phyloP scores from a whole-genome alignment of 177 flowering plant species.

The Vitis hybrid region DNA sequence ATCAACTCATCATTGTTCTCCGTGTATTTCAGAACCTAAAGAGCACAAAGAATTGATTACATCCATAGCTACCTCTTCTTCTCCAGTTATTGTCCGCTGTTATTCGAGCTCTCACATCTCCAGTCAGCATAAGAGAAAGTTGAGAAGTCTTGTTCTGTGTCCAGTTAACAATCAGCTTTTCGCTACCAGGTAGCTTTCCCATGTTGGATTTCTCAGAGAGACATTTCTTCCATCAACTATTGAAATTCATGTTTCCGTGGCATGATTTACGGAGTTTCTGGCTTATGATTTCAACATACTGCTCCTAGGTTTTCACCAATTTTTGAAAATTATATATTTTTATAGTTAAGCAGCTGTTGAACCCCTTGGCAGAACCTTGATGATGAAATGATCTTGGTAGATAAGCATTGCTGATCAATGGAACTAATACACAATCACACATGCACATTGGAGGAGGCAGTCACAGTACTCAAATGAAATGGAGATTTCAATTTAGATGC shows the following conservation, averaged over 20 bases:
- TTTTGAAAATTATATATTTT: too few species aligned
- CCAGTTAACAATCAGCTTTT: constrained; percentile 82
- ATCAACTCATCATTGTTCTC: constrained; percentile 4
- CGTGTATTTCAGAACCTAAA: constrained; percentile 55
- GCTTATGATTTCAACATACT: neutral
- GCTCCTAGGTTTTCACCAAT: neutral
- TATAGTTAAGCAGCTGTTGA: too few species aligned
- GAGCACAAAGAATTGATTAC: constrained; percentile 78
- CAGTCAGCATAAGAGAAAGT: constrained; percentile 89
- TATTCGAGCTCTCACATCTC: constrained; percentile 50
- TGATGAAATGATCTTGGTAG: too few species aligned
- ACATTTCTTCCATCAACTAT: neutral
- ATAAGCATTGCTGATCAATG: too few species aligned
- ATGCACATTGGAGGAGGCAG: neutral
- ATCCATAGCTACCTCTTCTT: constrained; percentile 42
- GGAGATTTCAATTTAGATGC: neutral
- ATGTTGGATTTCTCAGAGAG: neutral
- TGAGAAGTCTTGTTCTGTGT: constrained; percentile 72
- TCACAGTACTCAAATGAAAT: neutral
- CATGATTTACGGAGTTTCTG: neutral
- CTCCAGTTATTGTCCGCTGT: constrained; percentile 46
- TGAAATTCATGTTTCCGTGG: neutral
- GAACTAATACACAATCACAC: neutral
- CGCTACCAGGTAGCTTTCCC: constrained; percentile 64
- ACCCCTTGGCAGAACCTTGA: too few species aligned